phyloP scores from a whole-genome alignment of 78 protist genomes.

The Planoprotostelium fungivorum region DNA sequence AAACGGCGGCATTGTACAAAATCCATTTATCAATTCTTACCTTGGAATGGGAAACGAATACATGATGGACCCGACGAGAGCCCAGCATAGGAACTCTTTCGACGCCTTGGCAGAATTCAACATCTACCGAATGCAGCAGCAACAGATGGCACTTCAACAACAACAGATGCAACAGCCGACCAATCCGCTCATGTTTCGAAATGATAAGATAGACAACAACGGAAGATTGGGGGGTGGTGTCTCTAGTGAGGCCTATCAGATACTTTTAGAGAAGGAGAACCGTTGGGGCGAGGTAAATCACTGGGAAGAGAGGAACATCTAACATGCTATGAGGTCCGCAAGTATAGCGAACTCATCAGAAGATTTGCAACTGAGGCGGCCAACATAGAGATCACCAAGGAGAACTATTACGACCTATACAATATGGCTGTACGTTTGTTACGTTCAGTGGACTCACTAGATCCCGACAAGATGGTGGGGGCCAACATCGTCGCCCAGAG shows the following conservation, averaged over 20 bases:
- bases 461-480: constrained; percentile 10
- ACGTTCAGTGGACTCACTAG: constrained; percentile 23
- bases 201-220: not conserved
- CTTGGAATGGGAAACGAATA: not conserved
- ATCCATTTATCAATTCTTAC: not conserved
- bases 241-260: not conserved
- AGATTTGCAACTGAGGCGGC: constrained; percentile 27
- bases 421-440: constrained; percentile 31
- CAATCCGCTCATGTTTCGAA: not conserved
- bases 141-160: not conserved
- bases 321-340: constrained; percentile 10
- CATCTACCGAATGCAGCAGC: not conserved
- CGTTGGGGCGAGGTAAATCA: not conserved
- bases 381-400: constrained; percentile 16
- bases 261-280: not conserved
- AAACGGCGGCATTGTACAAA: too few species aligned
- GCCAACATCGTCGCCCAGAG: not conserved
- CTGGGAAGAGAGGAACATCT: too few species aligned
- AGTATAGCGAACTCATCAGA: constrained; percentile 25
- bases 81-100: not conserved
- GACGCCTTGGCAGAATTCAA: not conserved
- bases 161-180: not conserved
- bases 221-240: not conserved
- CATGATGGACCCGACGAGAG: not conserved
- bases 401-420: constrained; percentile 28